Percentiles rank a stretch among this genome's conserved stretches.
These are phyloP conservation scores for Arxiozyma telluris DNA, from an alignment of 1,139 yeast species.

Conservation along the genomic window DNA sequence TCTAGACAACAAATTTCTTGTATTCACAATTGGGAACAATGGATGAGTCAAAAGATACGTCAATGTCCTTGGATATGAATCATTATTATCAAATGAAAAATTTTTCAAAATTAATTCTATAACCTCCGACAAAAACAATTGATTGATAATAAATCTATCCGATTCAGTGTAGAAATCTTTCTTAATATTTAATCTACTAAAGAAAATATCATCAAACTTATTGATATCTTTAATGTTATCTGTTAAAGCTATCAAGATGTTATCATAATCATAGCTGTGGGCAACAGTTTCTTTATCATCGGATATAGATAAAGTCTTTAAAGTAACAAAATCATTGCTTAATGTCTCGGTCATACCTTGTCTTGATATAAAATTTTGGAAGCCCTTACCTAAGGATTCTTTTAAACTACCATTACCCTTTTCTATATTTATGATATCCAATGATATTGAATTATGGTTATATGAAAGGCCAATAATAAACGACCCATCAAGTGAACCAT, in stretches of 20 bases:
- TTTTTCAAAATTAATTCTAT: slow-evolving; percentile 39
- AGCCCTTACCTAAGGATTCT: slow-evolving; percentile 65
- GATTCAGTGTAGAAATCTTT: slow-evolving; percentile 50
- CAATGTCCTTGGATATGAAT: slow-evolving; percentile 47
- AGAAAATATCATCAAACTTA: slow-evolving; percentile 28
- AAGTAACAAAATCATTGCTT: slow-evolving; percentile 14
- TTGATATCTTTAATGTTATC: slow-evolving; percentile 11
- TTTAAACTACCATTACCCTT: slow-evolving; percentile 63
- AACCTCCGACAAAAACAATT: slow-evolving; percentile 44
- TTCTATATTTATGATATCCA: slow-evolving; percentile 42
- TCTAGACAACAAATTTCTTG: slow-evolving; percentile 45
- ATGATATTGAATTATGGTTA: slow-evolving; percentile 15
- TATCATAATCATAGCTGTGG: slow-evolving; percentile 23
- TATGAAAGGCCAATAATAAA: slow-evolving; percentile 9
- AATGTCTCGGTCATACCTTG: neutral
- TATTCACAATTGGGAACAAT: slow-evolving; percentile 55
- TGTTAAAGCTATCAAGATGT: slow-evolving; percentile 21
- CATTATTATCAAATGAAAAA: slow-evolving; percentile 9
- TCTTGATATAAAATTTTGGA: slow-evolving; percentile 19
- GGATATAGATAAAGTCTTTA: slow-evolving; percentile 16
- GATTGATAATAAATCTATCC: slow-evolving; percentile 57
- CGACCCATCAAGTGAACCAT: slow-evolving; percentile 20
- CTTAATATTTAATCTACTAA: slow-evolving; percentile 26
- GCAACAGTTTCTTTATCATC: slow-evolving; percentile 11
- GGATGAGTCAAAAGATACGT: slow-evolving; percentile 82